Conservation (phyloP, 2,329 filamentous ascomycete species). For the Neodidymelliopsis sp. region DNA sequence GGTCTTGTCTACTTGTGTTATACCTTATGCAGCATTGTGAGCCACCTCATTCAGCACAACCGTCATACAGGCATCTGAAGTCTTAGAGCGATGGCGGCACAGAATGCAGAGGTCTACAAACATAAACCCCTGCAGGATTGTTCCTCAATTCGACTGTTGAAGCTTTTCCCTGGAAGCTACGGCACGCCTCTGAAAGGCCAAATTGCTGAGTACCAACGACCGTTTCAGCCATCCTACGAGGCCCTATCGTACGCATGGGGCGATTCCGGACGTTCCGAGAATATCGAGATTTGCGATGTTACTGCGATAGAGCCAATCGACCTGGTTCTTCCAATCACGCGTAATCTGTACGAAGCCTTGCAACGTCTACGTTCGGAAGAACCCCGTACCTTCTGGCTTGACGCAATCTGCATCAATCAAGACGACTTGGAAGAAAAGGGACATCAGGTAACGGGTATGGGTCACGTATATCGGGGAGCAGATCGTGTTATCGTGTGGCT, state of each 20-base stretch:
- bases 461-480: conserved; percentile 17
- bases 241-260: conserved; percentile 16
- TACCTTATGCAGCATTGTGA: not conserved
- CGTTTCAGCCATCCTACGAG: not conserved
- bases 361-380: conserved; percentile 1
- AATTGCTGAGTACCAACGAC: not conserved
- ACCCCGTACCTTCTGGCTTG: conserved; percentile 20
- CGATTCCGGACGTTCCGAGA: not conserved
- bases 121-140: not conserved
- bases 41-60: not conserved
- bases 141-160: conserved; percentile 2
- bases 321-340: conserved; percentile 3
- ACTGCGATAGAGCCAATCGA: not conserved
- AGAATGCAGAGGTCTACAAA: not conserved
- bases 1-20: no score
- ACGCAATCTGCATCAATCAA: conserved; percentile 28
- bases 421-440: conserved; percentile 16
- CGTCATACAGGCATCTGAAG: not conserved
- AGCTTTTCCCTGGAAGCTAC: conserved; percentile 3
- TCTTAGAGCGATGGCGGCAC: not conserved
- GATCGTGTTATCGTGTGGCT: conserved; percentile 20
- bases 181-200: conserved; percentile 1
- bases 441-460: conserved; percentile 21
- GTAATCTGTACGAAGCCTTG: conserved; percentile 7
- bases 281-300: not conserved